phyloP scores from a whole-genome alignment of 768 basidiomycete genomes.

The Rhodocollybia butyracea region DNA sequence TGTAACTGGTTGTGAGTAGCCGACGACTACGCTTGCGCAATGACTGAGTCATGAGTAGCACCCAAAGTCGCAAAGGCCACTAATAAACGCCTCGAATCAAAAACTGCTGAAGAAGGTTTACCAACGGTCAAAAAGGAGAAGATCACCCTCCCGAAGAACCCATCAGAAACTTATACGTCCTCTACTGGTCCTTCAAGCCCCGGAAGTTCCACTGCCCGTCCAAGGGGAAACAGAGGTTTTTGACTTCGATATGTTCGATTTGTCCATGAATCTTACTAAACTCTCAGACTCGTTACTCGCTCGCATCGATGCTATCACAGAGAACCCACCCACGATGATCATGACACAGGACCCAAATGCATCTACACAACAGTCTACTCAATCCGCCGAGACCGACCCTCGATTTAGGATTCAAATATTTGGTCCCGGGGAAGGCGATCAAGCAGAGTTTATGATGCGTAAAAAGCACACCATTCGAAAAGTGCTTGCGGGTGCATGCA shows the following conservation, averaged over 20 bases:
- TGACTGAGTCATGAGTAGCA: no score
- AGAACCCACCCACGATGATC: not conserved
- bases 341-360: not conserved
- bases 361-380: not conserved
- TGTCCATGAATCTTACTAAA: not conserved
- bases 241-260: not conserved
- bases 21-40: no score
- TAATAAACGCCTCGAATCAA: not conserved
- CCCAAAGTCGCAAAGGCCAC: not conserved
- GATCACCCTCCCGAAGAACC: not conserved
- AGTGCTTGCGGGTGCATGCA: constrained; percentile 2
- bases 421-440: not conserved
- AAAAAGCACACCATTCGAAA: constrained; percentile 3
- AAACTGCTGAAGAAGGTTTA: not conserved
- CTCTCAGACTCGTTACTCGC: not conserved
- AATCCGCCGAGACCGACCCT: not conserved
- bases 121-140: not conserved
- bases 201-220: not conserved
- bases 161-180: no score
- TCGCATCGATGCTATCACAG: not conserved
- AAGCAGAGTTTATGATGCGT: constrained; percentile 7
- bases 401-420: constrained; percentile 1
- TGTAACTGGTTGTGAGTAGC: not conserved
- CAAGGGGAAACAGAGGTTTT: not conserved
- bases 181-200: not conserved